Base-by-base conservation (phyloP, 257 asterid species). In the Handroanthus guayacan region DNA sequence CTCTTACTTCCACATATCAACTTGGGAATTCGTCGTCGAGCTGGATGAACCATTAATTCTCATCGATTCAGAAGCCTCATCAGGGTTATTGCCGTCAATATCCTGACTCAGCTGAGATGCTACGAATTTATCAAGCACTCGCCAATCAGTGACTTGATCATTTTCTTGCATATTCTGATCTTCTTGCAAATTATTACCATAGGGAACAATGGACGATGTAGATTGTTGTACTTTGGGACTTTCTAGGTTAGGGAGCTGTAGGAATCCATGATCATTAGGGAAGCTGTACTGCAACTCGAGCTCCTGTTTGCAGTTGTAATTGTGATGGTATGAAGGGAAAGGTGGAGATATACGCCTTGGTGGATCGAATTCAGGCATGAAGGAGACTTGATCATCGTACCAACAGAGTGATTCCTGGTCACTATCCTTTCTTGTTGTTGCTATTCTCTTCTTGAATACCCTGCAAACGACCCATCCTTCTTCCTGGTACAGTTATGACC, bases 381-480 rank as follows among this genome's bases (percentile, higher is more conserved):
- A 89, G 3, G 92, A 76, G 55, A 82, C 83, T 79, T 87, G 92
- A 7, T 89, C 91, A 7, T 87, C 92, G 20, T 86, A 87, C 92
- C 91, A 86, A 78, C 80, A 82, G 2, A 81, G 64, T 3, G 89
- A 77, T 4, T 89, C 91, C 6, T 84, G 87, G 3, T 84, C 89
- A 31, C 79, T 83, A 3, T 84, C 91, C 12, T 57, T 79, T 66
- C 86, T 82, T 10, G 75, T 52, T 5, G 75, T 60, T 20, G 90
- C 75, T 73, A 89, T 36, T 79, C 73, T 87, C 84, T 89, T 89
- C 88, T 80, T 89, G 88, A 89, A 89, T 14, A 78, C 95, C 81
- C 90, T 84, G 75, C 95, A 89, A 12, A 87, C 95, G 9, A 81
- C 95, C 95, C 95, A 89, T 41, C 95, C 95, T 87, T 89, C 95